phyloP scores from a whole-genome alignment of 1,284 basidiomycete species.

The Calocybe gambosa region DNA sequence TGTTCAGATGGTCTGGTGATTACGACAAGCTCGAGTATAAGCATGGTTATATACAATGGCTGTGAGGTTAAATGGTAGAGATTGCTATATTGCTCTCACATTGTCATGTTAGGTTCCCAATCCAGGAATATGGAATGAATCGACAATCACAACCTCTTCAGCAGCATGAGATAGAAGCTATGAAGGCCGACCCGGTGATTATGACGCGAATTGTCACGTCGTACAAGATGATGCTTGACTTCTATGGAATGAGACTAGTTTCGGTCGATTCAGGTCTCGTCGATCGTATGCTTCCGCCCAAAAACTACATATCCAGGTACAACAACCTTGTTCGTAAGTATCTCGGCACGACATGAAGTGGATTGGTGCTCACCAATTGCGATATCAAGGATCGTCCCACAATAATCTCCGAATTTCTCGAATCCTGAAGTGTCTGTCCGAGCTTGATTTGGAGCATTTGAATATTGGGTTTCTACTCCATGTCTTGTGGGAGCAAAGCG shows the following conservation, averaged over 20 bases:
- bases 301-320: conserved; percentile 46
- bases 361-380: not conserved
- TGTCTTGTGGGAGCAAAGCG: conserved; percentile 65
- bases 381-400: conserved; percentile 48
- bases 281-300: conserved; percentile 37
- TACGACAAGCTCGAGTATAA: conserved; percentile 59
- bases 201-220: conserved; percentile 50
- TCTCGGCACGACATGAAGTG: not conserved
- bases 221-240: conserved; percentile 68
- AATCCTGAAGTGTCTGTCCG: conserved; percentile 71
- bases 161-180: conserved; percentile 54
- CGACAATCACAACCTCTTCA: conserved; percentile 60
- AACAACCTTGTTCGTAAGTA: conserved; percentile 61
- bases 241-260: conserved; percentile 64
- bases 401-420: conserved; percentile 76
- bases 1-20: conserved; percentile 54
- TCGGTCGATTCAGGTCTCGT: conserved; percentile 53
- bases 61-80: conserved; percentile 38
- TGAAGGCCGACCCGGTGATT: conserved; percentile 48
- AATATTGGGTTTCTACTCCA: conserved; percentile 66
- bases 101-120: conserved; percentile 47
- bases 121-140: conserved; percentile 68
- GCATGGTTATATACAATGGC: conserved; percentile 72
- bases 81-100: not conserved
- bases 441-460: conserved; percentile 55